Conservation (phyloP, 1,139 yeast genomes). For the Pichia sp. region DNA sequence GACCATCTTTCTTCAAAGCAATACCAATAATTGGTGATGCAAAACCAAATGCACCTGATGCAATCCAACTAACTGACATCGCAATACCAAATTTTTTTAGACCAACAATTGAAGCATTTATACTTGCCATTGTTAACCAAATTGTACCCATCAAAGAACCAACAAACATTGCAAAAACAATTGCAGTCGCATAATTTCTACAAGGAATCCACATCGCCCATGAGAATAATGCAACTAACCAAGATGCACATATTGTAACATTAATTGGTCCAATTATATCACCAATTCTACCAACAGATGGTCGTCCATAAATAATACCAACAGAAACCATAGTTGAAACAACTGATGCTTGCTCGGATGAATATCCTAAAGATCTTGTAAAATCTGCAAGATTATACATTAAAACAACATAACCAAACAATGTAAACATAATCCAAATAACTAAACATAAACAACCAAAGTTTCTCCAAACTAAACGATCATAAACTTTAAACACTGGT, state of each 20-base stretch:
- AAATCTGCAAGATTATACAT: slow-evolving; percentile 42
- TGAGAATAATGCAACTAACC: slow-evolving; percentile 32
- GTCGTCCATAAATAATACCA: slow-evolving; percentile 40
- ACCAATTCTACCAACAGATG: slow-evolving; percentile 36
- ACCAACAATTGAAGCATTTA: slow-evolving; percentile 40
- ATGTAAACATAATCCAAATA: slow-evolving; percentile 36
- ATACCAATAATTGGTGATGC: slow-evolving; percentile 52
- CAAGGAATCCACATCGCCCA: slow-evolving; percentile 62
- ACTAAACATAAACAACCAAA: slow-evolving; percentile 34
- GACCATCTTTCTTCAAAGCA: slow-evolving; percentile 36
- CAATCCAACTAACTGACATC: slow-evolving; percentile 44
- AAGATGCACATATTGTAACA: slow-evolving; percentile 32
- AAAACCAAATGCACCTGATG: slow-evolving; percentile 40
- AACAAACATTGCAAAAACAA: slow-evolving; percentile 40
- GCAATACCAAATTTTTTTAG: slow-evolving; percentile 44
- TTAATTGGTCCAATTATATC: slow-evolving; percentile 39
- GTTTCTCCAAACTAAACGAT: slow-evolving; percentile 28
- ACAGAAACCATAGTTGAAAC: slow-evolving; percentile 43
- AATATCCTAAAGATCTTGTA: slow-evolving; percentile 41
- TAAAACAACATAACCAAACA: slow-evolving; percentile 42
- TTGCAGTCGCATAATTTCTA: slow-evolving; percentile 45
- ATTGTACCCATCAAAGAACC: slow-evolving; percentile 50
- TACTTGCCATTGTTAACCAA: slow-evolving; percentile 35
- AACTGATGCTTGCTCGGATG: slow-evolving; percentile 37
- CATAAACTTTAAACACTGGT: slow-evolving; percentile 36